A percentile compares a stretch with the other conserved stretches of the same genome.
Evolutionary conservation across 371 early-diverging fungal species (phyloP).

Genomic region (Choanephora cucurbitarum): DNA sequence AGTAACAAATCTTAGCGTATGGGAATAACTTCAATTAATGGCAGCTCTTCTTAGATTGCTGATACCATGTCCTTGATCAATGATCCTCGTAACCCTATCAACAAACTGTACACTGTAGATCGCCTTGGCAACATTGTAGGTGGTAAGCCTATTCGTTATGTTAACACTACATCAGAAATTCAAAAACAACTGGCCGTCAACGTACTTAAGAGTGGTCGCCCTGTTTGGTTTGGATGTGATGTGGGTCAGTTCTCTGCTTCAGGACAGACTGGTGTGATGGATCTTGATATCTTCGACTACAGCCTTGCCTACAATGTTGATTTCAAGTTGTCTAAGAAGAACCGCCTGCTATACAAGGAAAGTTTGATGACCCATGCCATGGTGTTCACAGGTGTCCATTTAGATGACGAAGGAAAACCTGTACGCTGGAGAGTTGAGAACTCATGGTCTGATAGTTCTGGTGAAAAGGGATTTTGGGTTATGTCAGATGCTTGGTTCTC

Average conservation of each 20-base stretch:
- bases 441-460: constrained; percentile 64
- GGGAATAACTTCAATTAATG: background rate
- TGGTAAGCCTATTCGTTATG: constrained; percentile 65
- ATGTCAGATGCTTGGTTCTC: constrained; percentile 85
- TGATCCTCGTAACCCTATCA: constrained; percentile 73
- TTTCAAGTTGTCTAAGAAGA: constrained; percentile 67
- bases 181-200: constrained; percentile 66
- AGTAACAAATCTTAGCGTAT: too few species aligned
- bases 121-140: constrained; percentile 78
- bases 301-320: constrained; percentile 67
- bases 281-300: constrained; percentile 68
- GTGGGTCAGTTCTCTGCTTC: constrained; percentile 59
- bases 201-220: constrained; percentile 61
- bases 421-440: constrained; percentile 85
- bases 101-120: constrained; percentile 71
- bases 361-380: constrained; percentile 85
- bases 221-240: constrained; percentile 88
- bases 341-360: constrained; percentile 75
- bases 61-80: constrained; percentile 75
- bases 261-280: constrained; percentile 62
- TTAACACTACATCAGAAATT: constrained; percentile 60
- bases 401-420: constrained; percentile 60
- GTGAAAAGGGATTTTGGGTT: constrained; percentile 76
- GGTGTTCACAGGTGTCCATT: constrained; percentile 82
- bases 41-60: constrained; percentile 44